A percentile compares a stretch with the other conserved stretches of the same genome.
Conservation (phyloP, 2,329 filamentous ascomycete species). For the Cercospora berteroae region DNA sequence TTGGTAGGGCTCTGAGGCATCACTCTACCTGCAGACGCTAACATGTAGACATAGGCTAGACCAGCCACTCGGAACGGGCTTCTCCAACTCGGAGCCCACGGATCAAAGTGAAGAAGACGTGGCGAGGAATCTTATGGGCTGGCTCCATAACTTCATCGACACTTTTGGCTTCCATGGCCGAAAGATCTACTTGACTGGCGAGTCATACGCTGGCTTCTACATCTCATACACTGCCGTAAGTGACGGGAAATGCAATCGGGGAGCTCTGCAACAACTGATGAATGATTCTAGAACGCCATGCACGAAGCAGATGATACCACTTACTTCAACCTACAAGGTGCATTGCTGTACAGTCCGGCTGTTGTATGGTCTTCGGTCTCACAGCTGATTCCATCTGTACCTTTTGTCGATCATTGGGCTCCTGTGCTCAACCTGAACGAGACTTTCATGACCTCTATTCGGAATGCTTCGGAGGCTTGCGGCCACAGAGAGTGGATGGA, state of each 20-base stretch:
- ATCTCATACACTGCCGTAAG: constrained; percentile 36
- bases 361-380: constrained; percentile 43
- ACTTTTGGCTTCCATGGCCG: constrained; percentile 51
- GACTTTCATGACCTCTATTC: constrained; percentile 40
- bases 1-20: constrained; percentile 45
- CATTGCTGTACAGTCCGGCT: constrained; percentile 39
- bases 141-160: constrained; percentile 53
- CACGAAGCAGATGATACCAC: constrained; percentile 32
- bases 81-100: constrained; percentile 31
- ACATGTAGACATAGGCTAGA: constrained; percentile 39
- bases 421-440: constrained; percentile 46
- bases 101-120: constrained; percentile 46
- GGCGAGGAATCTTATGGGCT: constrained; percentile 44
- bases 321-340: constrained; percentile 38
- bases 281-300: constrained; percentile 24
- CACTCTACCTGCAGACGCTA: neutral
- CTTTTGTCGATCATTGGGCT: constrained; percentile 24
- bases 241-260: neutral
- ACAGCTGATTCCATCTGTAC: neutral
- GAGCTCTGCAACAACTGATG: neutral
- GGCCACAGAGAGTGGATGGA: constrained; percentile 48
- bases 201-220: constrained; percentile 31
- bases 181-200: constrained; percentile 45
- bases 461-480: constrained; percentile 37
- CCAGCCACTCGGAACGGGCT: constrained; percentile 47